Percentiles rank a stretch among this genome's conserved stretches.
phyloP scores from a whole-genome alignment of 495 filamentous ascomycete genomes.

The Wilcoxina mikolae region DNA sequence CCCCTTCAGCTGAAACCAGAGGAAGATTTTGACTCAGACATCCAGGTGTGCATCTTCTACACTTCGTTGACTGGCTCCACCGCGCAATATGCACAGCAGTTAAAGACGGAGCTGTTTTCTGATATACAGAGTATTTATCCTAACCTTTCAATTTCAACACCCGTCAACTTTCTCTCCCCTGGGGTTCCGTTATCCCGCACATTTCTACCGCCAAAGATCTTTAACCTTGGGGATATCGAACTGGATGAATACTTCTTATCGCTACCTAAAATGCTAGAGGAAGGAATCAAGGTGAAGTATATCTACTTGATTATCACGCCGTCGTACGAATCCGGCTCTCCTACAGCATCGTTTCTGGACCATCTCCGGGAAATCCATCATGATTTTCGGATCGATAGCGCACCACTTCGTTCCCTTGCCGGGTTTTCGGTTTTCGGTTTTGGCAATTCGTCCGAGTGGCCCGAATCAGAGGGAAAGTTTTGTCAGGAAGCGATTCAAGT shows the following conservation, averaged over 20 bases:
- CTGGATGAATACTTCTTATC: conserved; percentile 81
- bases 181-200: conserved; percentile 20
- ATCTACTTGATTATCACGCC: conserved; percentile 76
- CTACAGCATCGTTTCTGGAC: conserved; percentile 63
- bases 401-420: conserved; percentile 55
- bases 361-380: conserved; percentile 83
- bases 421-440: conserved; percentile 92
- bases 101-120: conserved; percentile 31
- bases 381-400: conserved; percentile 89
- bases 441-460: conserved; percentile 82
- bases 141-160: conserved; percentile 19
- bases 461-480: conserved; percentile 75
- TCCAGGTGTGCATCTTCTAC: conserved; percentile 75
- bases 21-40: conserved; percentile 30
- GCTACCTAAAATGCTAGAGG: conserved; percentile 37
- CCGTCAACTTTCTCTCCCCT: conserved; percentile 28
- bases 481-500: conserved; percentile 78
- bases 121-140: conserved; percentile 18
- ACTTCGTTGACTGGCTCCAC: conserved; percentile 72
- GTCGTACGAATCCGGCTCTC: conserved; percentile 82
- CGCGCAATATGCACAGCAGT: conserved; percentile 45
- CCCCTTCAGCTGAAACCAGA: conserved; percentile 1
- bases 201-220: conserved; percentile 46
- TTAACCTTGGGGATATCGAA: conserved; percentile 71
- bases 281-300: conserved; percentile 36